phyloP scores from a whole-genome alignment of 1,284 basidiomycete species.

The Apiotrichum domesticum region DNA sequence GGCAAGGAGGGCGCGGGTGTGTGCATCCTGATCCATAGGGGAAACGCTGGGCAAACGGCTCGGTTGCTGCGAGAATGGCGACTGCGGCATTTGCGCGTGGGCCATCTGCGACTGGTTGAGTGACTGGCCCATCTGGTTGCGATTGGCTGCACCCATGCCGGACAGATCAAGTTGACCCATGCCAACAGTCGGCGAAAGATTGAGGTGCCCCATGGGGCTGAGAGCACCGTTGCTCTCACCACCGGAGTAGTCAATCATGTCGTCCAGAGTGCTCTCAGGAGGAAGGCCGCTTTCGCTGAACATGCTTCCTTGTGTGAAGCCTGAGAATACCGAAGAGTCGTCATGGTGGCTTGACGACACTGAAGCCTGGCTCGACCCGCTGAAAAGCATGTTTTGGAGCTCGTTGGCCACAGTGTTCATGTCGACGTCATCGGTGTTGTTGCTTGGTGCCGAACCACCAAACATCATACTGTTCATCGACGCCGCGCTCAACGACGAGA shows the following conservation, averaged over 20 bases:
- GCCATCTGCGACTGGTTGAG: neutral
- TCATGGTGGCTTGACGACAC: constrained; percentile 29
- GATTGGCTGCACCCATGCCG: constrained; percentile 2
- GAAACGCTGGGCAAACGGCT: constrained; percentile 9
- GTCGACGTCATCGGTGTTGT: constrained; percentile 19
- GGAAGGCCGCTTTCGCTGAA: constrained; percentile 37
- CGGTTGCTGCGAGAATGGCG: constrained; percentile 4
- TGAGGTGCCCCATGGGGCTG: constrained; percentile 18
- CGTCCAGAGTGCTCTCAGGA: constrained; percentile 30
- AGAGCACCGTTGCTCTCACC: constrained; percentile 24
- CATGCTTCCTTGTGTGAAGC: constrained; percentile 19
- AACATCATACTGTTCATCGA: constrained; percentile 15
- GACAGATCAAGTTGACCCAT: constrained; percentile 16
- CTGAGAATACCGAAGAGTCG: constrained; percentile 32
- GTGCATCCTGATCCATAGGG: constrained; percentile 9
- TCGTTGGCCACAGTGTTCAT: constrained; percentile 26
- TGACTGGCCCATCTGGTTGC: neutral
- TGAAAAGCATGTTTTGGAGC: constrained; percentile 31
- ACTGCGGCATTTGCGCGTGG: neutral
- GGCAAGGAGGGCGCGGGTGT: constrained; percentile 17
- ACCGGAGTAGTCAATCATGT: constrained; percentile 40
- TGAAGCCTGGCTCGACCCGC: constrained; percentile 28
- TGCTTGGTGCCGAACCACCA: constrained; percentile 6
- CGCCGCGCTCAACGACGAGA: constrained; percentile 9
- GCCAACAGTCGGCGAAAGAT: constrained; percentile 13